phyloP scores from a whole-genome alignment of 2,329 filamentous ascomycete species.

The Exophiala xenobiotica region DNA sequence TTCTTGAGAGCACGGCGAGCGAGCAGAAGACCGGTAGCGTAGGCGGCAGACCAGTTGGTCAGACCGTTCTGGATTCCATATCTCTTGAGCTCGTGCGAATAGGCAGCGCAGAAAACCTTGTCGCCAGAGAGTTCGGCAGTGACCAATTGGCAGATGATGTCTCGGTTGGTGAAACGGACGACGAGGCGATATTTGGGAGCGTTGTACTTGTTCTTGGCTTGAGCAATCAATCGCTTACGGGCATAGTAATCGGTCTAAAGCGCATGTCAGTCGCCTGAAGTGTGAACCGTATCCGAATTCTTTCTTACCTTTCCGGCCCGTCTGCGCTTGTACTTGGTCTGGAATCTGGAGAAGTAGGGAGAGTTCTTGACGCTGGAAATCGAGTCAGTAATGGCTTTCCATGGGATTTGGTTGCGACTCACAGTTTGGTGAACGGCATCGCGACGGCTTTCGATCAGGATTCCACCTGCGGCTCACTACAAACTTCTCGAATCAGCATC shows the following conservation, averaged over 20 bases:
- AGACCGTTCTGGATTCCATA: constrained; percentile 98
- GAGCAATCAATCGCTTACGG: constrained; percentile 98
- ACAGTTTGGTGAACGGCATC: constrained; percentile 75
- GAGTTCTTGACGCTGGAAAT: constrained; percentile 74
- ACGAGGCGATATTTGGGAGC: constrained; percentile 99
- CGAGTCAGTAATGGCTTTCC: constrained; percentile 7
- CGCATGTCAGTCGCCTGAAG: constrained; percentile 2
- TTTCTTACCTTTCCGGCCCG: constrained; percentile 64
- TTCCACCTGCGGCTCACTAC: constrained; percentile 20
- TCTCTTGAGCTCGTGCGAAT: constrained; percentile 95
- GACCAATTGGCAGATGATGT: constrained; percentile 98
- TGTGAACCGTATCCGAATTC: not conserved
- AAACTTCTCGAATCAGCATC: constrained; percentile 92
- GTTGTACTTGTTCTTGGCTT: constrained; percentile 99
- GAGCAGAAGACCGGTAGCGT: constrained; percentile 93
- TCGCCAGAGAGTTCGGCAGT: constrained; percentile 94
- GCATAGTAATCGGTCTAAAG: constrained; percentile 97
- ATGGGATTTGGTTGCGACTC: constrained; percentile 5
- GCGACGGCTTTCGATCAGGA: constrained; percentile 14
- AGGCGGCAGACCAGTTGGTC: constrained; percentile 99
- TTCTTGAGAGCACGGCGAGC: constrained; percentile 96
- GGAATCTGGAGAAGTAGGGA: constrained; percentile 97
- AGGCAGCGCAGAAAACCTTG: constrained; percentile 91
- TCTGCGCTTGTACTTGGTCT: constrained; percentile 99
- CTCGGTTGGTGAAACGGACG: constrained; percentile 98